Conservation (phyloP, 106 monocot genomes). For the Apostasia shenzhenica region DNA sequence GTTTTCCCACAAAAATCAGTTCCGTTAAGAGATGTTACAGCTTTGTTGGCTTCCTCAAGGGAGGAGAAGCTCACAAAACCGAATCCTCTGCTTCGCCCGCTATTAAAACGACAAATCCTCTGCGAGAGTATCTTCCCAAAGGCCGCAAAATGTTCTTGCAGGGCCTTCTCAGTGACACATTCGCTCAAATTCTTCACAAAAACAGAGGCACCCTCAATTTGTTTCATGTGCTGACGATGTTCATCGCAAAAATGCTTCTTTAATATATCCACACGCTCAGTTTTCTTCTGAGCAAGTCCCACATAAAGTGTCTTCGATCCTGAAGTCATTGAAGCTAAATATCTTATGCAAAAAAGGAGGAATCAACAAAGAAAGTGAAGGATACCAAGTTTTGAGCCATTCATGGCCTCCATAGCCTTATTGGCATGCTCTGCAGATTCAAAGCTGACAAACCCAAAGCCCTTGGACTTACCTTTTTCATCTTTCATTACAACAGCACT, state of each 20-base stretch:
- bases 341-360: background rate
- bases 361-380: background rate
- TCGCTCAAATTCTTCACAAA: slow-evolving; percentile 43
- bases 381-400: slow-evolving; percentile 40
- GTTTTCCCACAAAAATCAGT: background rate
- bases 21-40: slow-evolving; percentile 46
- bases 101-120: slow-evolving; percentile 20
- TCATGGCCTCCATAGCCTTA: slow-evolving; percentile 40
- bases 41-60: slow-evolving; percentile 34
- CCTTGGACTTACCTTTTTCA: slow-evolving; percentile 30
- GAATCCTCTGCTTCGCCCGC: slow-evolving; percentile 41
- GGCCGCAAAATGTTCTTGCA: slow-evolving; percentile 23
- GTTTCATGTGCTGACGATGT: background rate
- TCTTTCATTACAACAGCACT: slow-evolving; percentile 55
- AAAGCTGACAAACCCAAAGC: slow-evolving; percentile 71
- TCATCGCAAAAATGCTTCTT: slow-evolving; percentile 5
- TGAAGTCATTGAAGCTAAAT: slow-evolving; percentile 4
- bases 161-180: slow-evolving; percentile 17
- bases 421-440: slow-evolving; percentile 28
- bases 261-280: slow-evolving; percentile 24
- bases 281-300: slow-evolving; percentile 39
- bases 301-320: slow-evolving; percentile 49
- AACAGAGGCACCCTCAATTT: slow-evolving; percentile 28
- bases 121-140: slow-evolving; percentile 33
- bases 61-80: slow-evolving; percentile 50